Percentiles rank a stretch among this genome's conserved stretches.
Conservation (phyloP, 352 stramenopile species). For the Globisporangium camurandrum region DNA sequence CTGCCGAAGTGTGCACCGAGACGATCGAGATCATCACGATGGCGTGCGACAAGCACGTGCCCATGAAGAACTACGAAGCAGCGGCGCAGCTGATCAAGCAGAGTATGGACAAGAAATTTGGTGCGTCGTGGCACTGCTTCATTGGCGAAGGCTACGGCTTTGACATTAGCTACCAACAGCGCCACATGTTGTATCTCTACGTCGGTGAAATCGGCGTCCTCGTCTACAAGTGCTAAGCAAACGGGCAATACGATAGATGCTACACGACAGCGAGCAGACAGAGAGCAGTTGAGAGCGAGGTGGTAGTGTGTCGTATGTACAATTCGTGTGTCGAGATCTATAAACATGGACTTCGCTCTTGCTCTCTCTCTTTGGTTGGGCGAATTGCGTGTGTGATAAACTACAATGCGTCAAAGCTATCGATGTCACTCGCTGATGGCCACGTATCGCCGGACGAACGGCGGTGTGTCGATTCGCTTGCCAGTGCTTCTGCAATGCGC, state of each 20-base stretch:
- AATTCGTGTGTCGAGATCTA: no score
- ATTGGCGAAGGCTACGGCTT: slow-evolving; percentile 96
- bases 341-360: no score
- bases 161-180: slow-evolving; percentile 94
- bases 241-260: no score
- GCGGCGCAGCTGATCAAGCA: slow-evolving; percentile 92
- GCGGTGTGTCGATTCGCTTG: background rate
- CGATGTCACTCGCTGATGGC: no score
- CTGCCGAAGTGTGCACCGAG: slow-evolving; percentile 91
- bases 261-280: no score
- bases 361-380: no score
- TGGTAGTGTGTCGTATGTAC: no score
- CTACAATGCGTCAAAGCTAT: no score
- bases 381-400: no score
- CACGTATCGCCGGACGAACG: background rate
- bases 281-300: no score
- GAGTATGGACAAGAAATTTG: slow-evolving; percentile 97
- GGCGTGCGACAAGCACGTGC: slow-evolving; percentile 93
- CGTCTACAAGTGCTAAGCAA: slow-evolving; percentile 93
- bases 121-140: slow-evolving; percentile 92
- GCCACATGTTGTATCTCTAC: slow-evolving; percentile 93
- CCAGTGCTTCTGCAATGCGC: slow-evolving; percentile 1
- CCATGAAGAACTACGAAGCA: slow-evolving; percentile 92
- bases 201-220: slow-evolving; percentile 92
- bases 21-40: slow-evolving; percentile 95